Conservation (phyloP, 176 grass and related monocot species). For the Carex scoparia region DNA sequence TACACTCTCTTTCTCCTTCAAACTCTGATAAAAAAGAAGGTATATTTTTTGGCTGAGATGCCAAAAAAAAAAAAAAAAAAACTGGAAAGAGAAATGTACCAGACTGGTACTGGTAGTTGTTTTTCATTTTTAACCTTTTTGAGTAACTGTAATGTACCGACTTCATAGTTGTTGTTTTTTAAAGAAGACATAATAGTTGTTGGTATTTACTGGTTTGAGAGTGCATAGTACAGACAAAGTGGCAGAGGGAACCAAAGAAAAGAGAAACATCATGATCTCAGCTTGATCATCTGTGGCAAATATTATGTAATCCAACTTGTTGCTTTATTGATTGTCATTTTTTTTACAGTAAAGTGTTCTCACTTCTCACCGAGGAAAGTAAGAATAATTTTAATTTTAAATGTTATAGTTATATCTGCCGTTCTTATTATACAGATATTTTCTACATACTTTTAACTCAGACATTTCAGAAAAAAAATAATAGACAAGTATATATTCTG, state of each 20-base stretch:
- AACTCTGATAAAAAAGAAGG: neutral
- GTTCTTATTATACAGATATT: too few relatives aligned
- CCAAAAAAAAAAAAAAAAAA: neutral
- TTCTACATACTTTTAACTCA: too few relatives aligned
- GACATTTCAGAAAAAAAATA: too few relatives aligned
- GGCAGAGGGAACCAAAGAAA: neutral
- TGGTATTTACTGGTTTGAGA: neutral
- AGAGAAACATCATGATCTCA: conserved; percentile 1
- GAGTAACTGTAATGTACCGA: neutral
- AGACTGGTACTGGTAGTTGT: neutral
- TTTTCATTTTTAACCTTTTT: neutral
- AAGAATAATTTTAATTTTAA: too few relatives aligned
- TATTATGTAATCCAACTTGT: neutral
- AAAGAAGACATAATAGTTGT: neutral
- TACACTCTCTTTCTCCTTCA: neutral
- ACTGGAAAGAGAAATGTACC: neutral
- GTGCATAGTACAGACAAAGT: conserved; percentile 10
- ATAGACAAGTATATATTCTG: too few relatives aligned
- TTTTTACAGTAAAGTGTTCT: too few relatives aligned
- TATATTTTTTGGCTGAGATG: neutral
- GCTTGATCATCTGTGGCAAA: neutral
- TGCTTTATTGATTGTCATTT: neutral
- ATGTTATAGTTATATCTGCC: too few relatives aligned
- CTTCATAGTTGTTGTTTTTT: neutral
- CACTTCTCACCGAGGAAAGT: too few relatives aligned